Conservation (phyloP, 139 green algal genomes). For the Volvox africanus region DNA sequence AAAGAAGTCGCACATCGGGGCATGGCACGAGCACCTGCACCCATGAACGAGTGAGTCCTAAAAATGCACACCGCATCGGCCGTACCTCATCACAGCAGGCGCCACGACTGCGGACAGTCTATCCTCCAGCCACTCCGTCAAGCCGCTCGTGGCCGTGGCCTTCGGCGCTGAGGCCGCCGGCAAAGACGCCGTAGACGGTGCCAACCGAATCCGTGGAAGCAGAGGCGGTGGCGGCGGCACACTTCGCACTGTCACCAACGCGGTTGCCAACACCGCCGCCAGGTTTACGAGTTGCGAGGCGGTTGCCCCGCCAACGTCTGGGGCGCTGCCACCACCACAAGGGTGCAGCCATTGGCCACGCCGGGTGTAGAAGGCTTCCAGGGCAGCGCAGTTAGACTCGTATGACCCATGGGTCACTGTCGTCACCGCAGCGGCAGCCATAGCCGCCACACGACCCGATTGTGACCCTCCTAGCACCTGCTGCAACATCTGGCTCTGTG, state of each 20-base stretch:
- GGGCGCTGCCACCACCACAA: background rate
- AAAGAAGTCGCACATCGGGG: too few relatives aligned
- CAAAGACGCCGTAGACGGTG: background rate
- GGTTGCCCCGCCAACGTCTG: background rate
- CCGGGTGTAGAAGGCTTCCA: background rate
- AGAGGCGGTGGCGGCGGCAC: background rate
- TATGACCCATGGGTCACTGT: background rate
- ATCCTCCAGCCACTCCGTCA: background rate
- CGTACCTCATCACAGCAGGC: too few relatives aligned
- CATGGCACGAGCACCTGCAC: too few relatives aligned
- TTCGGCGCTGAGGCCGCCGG: background rate
- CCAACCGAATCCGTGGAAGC: background rate
- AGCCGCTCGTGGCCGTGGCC: background rate
- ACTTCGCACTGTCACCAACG: background rate
- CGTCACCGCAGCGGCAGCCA: background rate
- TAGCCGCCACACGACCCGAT: background rate
- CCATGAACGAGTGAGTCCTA: too few relatives aligned
- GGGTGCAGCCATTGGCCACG: background rate
- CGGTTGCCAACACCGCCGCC: background rate
- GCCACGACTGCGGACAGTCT: too few relatives aligned
- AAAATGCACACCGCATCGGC: too few relatives aligned
- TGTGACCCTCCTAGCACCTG: background rate
- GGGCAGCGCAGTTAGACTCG: background rate
- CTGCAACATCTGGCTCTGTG: conserved; percentile 24
- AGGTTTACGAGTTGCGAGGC: background rate